A percentile compares a stretch with the other conserved stretches of the same genome.
Evolutionary conservation across 768 basidiomycete genomes (phyloP).

Genomic region (Lactarius hatsudake): DNA sequence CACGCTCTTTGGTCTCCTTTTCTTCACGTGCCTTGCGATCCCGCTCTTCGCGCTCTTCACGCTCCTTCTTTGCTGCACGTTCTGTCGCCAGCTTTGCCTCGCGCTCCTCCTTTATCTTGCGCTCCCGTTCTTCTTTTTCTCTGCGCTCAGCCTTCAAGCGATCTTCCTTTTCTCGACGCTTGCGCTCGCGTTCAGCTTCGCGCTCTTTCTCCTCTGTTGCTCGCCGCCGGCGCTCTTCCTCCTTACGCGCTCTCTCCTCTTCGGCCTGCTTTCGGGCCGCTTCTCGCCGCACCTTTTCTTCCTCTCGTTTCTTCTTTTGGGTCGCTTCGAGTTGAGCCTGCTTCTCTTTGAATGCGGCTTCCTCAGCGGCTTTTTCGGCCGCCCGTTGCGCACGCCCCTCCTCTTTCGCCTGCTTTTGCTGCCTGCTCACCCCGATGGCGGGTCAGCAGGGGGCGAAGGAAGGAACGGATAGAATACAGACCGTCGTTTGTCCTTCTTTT

Average conservation of each 20-base stretch:
- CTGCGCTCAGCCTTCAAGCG: constrained; percentile 48
- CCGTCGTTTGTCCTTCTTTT: constrained; percentile 99
- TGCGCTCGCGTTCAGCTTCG: constrained; percentile 71
- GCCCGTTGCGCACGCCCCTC: constrained; percentile 82
- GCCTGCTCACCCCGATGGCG: constrained; percentile 44
- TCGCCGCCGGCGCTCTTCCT: constrained; percentile 79
- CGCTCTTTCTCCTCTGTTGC: constrained; percentile 77
- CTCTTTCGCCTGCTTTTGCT: constrained; percentile 90
- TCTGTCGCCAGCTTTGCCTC: constrained; percentile 55
- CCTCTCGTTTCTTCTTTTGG: constrained; percentile 75
- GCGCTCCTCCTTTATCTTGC: constrained; percentile 60
- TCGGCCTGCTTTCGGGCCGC: constrained; percentile 70
- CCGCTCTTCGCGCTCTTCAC: constrained; percentile 44
- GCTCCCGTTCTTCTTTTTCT: constrained; percentile 61
- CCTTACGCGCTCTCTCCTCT: constrained; percentile 79
- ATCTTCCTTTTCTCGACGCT: constrained; percentile 74
- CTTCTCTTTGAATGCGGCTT: constrained; percentile 72
- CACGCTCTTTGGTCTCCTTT: constrained; percentile 44
- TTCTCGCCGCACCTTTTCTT: constrained; percentile 81
- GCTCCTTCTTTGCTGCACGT: constrained; percentile 61
- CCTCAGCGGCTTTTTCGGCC: constrained; percentile 84
- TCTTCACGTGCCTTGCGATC: constrained; percentile 32
- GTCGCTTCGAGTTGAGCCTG: constrained; percentile 80
- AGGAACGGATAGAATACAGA: constrained; percentile 36
- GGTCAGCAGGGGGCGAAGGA: constrained; percentile 16